These are phyloP conservation scores for Lichenothelia convexa DNA, from an alignment of 495 filamentous ascomycete genomes.

Conservation along the genomic window DNA sequence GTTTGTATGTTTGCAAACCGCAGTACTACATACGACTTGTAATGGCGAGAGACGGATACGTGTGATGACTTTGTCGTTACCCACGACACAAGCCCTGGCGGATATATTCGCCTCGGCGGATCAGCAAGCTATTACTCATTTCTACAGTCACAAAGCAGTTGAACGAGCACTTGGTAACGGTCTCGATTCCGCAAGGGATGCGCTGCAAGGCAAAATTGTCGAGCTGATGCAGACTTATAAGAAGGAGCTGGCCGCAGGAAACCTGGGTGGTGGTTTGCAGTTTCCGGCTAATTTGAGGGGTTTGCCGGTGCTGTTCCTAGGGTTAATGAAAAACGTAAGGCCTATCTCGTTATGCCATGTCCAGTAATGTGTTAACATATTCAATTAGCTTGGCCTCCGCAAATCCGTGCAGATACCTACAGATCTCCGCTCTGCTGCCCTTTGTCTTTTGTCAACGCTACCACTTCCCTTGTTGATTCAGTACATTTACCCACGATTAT, in stretches of 20 bases:
- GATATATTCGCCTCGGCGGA: constrained; percentile 92
- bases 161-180: constrained; percentile 73
- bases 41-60: constrained; percentile 91
- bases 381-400: constrained; percentile 59
- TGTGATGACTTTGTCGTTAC: constrained; percentile 82
- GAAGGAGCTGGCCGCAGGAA: constrained; percentile 90
- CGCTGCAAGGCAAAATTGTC: constrained; percentile 74
- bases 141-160: constrained; percentile 94
- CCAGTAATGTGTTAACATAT: constrained; percentile 14
- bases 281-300: constrained; percentile 84
- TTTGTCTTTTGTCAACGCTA: constrained; percentile 81
- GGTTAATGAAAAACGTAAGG: constrained; percentile 79
- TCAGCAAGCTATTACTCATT: constrained; percentile 78
- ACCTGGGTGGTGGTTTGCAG: constrained; percentile 84
- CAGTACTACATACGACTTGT: constrained; percentile 92
- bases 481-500: constrained; percentile 89
- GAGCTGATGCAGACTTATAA: constrained; percentile 89
- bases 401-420: constrained; percentile 93
- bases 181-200: constrained; percentile 76
- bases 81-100: constrained; percentile 75
- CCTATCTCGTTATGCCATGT: neutral
- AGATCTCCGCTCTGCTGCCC: constrained; percentile 82
- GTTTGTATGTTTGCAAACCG: constrained; percentile 90
- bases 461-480: constrained; percentile 84
- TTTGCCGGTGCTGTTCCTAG: constrained; percentile 77